Conservation (phyloP, 2,329 filamentous ascomycete genomes). For the Nemania abortiva region DNA sequence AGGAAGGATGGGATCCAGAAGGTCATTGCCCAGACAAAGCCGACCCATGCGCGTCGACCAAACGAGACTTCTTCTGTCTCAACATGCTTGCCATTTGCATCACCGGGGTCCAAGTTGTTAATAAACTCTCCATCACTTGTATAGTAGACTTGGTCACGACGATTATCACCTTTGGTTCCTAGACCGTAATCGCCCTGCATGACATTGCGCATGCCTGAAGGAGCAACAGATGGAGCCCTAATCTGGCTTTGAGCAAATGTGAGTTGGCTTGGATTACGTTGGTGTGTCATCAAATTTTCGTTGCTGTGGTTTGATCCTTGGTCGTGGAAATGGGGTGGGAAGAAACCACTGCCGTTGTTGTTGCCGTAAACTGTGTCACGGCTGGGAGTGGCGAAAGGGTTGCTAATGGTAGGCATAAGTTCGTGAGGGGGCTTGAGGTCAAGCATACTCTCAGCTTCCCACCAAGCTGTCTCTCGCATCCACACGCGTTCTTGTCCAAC, state of each 20-base stretch:
- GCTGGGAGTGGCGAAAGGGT: slow-evolving; percentile 57
- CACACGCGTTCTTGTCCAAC: slow-evolving; percentile 92
- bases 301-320: slow-evolving; percentile 74
- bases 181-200: slow-evolving; percentile 87
- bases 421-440: slow-evolving; percentile 79
- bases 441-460: slow-evolving; percentile 97
- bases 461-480: slow-evolving; percentile 95
- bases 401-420: slow-evolving; percentile 48
- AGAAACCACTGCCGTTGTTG: slow-evolving; percentile 75
- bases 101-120: slow-evolving; percentile 79
- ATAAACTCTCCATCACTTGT: slow-evolving; percentile 76
- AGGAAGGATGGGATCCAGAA: slow-evolving; percentile 94
- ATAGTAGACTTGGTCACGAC: slow-evolving; percentile 80
- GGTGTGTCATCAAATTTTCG: slow-evolving; percentile 75
- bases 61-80: slow-evolving; percentile 74
- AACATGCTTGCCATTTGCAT: slow-evolving; percentile 81
- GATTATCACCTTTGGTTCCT: slow-evolving; percentile 84
- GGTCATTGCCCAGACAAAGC: slow-evolving; percentile 84
- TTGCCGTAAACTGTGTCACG: slow-evolving; percentile 81
- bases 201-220: slow-evolving; percentile 67
- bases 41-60: slow-evolving; percentile 82
- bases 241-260: slow-evolving; percentile 54
- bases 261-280: slow-evolving; percentile 68
- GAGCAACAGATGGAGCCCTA: slow-evolving; percentile 71
- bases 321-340: slow-evolving; percentile 71